Base-by-base conservation (phyloP, 768 basidiomycete genomes). In the Podaxis sp. region DNA sequence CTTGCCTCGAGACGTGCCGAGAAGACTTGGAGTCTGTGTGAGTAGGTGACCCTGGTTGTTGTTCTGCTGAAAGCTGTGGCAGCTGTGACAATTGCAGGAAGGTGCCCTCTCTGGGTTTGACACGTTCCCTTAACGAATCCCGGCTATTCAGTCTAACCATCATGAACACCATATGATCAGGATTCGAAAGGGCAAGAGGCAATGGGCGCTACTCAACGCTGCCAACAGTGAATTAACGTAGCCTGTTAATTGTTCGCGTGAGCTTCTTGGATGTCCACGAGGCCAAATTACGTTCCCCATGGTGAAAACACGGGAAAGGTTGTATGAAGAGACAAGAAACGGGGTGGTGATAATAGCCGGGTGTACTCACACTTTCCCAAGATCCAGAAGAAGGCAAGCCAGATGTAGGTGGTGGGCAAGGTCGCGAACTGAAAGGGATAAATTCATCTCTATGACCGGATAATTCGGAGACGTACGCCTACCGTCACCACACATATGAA, bases 151-250 rank as follows among this genome's bases (percentile, higher is more conserved):
- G 68, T 19, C 82, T 82, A 44, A 33, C 17, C 28, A n/a, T 33
- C 39, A 64, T 62, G 22, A 53, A 52, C 44, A 30, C n/a, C 30
- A 39, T 63, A 28, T 52, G 54, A 52, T 33, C 52, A 48, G 56
- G 33, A 30, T 59, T 52, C 46, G 33, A 51, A 39, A 13, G 22
- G n/a, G 22, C 12, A 28, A 33, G 15, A 55, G 52, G 57, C 22
- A 63, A 58, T 33, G 22, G 33, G 13, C n/a, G 38, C 26, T 44
- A 74, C 73, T 74, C 72, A 73, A 83, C 82, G 81, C 76, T 48
- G 82, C 82, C n/a, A 84, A 70, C 28, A 82, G 68, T 1, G 82
- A 83, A 65, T 83, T 84, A 22, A 83, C 81, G 64, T 84, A 82
- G 65, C 80, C 82, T 83, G 53, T 55, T 12, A 17, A 46, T 28